A percentile compares a stretch with the other conserved stretches of the same genome.
These are phyloP conservation scores for Suillus discolor DNA, from an alignment of 768 basidiomycete species.

Conservation along the genomic window DNA sequence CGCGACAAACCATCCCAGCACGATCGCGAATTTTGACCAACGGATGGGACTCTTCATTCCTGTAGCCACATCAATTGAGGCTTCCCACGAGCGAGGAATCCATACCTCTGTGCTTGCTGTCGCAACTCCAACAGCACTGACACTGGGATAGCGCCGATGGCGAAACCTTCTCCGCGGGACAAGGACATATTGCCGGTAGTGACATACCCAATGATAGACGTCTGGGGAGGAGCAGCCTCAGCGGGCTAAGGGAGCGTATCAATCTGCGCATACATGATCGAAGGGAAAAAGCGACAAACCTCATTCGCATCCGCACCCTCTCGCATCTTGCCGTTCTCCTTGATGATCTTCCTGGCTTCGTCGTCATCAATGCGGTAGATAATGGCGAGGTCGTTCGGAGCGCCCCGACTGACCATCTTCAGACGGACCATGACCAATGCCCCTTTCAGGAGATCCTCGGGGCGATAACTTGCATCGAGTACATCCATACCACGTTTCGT, in stretches of 20 bases:
- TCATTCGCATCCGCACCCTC: constrained; percentile 28
- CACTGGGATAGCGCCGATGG: constrained; percentile 73
- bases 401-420: constrained; percentile 64
- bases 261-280: constrained; percentile 3
- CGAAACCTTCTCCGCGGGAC: constrained; percentile 74
- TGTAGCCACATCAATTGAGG: constrained; percentile 8
- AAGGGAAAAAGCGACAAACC: constrained; percentile 26
- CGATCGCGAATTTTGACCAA: constrained; percentile 69
- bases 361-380: constrained; percentile 67
- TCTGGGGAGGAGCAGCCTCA: constrained; percentile 41
- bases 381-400: constrained; percentile 72
- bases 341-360: constrained; percentile 52
- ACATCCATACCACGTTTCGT: constrained; percentile 51
- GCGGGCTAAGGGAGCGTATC: constrained; percentile 42
- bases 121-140: constrained; percentile 50
- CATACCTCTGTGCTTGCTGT: constrained; percentile 49
- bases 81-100: neutral
- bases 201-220: constrained; percentile 73
- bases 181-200: constrained; percentile 87
- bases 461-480: constrained; percentile 34
- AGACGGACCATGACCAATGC: constrained; percentile 73
- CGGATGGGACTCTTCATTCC: constrained; percentile 32
- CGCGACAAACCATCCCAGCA: constrained; percentile 54
- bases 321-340: constrained; percentile 28
- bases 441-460: constrained; percentile 51